Base-by-base conservation (phyloP, 1,284 basidiomycete genomes). In the Microbotryum scabiosae region DNA sequence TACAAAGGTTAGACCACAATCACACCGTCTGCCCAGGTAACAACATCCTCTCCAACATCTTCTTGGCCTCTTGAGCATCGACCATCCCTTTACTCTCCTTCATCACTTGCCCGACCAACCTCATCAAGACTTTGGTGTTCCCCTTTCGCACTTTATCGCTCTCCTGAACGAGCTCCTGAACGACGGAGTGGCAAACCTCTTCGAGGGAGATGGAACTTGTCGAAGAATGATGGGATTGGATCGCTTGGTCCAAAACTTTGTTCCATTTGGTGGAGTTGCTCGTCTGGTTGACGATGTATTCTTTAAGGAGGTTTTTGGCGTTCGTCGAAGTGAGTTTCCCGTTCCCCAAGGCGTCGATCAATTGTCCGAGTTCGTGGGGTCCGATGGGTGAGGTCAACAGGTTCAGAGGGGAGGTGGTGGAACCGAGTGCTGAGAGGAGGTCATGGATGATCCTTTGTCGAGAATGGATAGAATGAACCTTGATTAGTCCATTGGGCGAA, bases 51-150 rank as follows among this genome's bases (percentile, higher is more conserved):
- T 56, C 44, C 28, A 63, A 43, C 20, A 74, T 63, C 52, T 72
- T 72, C 47, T 69, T 73, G 0, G 76, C 76, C 45, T 72, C 67
- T 54, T 73, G 71, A 1, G 80, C 79, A 70, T 96, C 85, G 23
- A 85, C 90, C 41, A 84, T 80, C 5, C 93, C 93, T 61, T 82
- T 79, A 62, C 85, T 88, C 56, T 82, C 75, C 75, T 85, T 88
- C 90, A 97, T 97, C 25, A 94, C 88, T 72, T 83, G 81, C 0
- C 94, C 94, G 8, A 97, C 81, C 41, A 98, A 80, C 64, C 87
- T 85, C 78, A 90, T 90, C 47, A 97, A 72, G 1, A 93, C 91
- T 65, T 88, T 90, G 32, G 78, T 75, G 62, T 89, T 87, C 0
- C 94, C 92, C 45, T 79, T 78, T 20, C 81, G 80, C 23, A 89